Evolutionary conservation across 106 monocot genomes (phyloP).

Genomic region (Vanilla planifolia): DNA sequence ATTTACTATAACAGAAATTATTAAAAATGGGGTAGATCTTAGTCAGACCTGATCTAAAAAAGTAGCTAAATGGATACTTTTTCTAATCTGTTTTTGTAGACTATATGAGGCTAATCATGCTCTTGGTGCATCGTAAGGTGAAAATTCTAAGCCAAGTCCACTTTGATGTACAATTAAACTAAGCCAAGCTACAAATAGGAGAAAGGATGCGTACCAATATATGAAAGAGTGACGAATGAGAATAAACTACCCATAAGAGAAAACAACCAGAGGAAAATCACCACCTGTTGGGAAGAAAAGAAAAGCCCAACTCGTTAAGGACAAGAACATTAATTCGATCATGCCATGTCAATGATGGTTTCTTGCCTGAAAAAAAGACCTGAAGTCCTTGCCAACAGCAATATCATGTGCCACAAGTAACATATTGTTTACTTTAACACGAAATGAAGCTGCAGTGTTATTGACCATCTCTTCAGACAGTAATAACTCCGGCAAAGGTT

Average conservation of each 20-base stretch:
- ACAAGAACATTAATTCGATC: background rate
- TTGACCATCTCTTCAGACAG: conserved; percentile 98
- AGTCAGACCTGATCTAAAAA: too few species aligned
- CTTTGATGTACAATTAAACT: background rate
- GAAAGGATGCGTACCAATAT: conserved; percentile 50
- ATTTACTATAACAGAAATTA: too few species aligned
- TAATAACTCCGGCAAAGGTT: conserved; percentile 85
- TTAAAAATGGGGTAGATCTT: too few species aligned
- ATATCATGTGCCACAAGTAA: conserved; percentile 96
- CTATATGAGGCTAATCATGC: too few species aligned
- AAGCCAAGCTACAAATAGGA: too few species aligned
- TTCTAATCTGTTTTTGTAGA: too few species aligned
- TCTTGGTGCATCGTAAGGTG: too few species aligned
- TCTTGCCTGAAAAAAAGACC: conserved; percentile 74
- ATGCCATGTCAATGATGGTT: conserved; percentile 1
- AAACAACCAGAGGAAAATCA: conserved; percentile 78
- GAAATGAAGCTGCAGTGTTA: conserved; percentile 84
- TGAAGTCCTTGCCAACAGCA: conserved; percentile 86
- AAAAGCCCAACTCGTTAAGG: too few species aligned
- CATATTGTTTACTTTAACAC: conserved; percentile 82
- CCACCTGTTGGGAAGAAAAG: conserved; percentile 30
- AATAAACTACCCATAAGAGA: conserved; percentile 77
- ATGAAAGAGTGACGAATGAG: conserved; percentile 82
- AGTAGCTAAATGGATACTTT: too few species aligned
- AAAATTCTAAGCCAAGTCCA: too few species aligned